A percentile compares a stretch with the other conserved stretches of the same genome.
Evolutionary conservation across 1,284 basidiomycete species (phyloP).

Genomic region (Pseudozyma tsukubaensis): DNA sequence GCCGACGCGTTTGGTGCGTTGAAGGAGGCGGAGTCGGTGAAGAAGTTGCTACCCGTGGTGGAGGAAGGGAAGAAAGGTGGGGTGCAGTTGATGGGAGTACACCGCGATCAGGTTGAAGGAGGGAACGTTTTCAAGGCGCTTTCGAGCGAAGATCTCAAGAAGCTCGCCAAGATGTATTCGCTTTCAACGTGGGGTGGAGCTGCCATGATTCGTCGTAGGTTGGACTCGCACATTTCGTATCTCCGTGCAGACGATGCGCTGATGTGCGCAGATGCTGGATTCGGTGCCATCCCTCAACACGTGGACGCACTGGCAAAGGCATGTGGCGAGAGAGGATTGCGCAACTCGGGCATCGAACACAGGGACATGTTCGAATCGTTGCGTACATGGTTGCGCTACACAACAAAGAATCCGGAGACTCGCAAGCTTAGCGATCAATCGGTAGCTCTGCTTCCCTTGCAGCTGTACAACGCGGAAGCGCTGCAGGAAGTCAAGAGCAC

Average conservation of each 20-base stretch:
- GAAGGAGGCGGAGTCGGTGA: conserved; percentile 22
- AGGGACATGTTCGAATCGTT: conserved; percentile 40
- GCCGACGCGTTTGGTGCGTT: conserved; percentile 40
- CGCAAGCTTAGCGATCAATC: conserved; percentile 13
- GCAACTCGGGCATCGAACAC: conserved; percentile 35
- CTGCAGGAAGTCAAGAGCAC: conserved; percentile 27
- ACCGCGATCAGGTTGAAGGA: conserved; percentile 6
- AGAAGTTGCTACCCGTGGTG: conserved; percentile 33
- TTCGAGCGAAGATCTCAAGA: conserved; percentile 21
- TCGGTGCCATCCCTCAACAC: conserved; percentile 26
- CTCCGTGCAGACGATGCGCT: conserved; percentile 54
- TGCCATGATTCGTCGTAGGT: conserved; percentile 37
- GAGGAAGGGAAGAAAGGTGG: conserved; percentile 1
- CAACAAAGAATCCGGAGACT: conserved; percentile 27
- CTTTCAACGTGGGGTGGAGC: conserved; percentile 55
- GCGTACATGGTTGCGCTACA: conserved; percentile 36
- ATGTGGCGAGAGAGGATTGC: conserved; percentile 55
- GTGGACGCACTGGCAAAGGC: conserved; percentile 52
- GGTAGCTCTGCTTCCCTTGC: conserved; percentile 42
- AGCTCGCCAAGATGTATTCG: conserved; percentile 50
- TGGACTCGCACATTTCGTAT: conserved; percentile 50
- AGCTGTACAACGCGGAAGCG: conserved; percentile 43
- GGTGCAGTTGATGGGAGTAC: conserved; percentile 3
- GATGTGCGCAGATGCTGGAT: conserved; percentile 29
- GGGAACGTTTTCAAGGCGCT: conserved; percentile 24